phyloP scores from a whole-genome alignment of 805 yeast species.

The Yamadazyma endophytica region DNA sequence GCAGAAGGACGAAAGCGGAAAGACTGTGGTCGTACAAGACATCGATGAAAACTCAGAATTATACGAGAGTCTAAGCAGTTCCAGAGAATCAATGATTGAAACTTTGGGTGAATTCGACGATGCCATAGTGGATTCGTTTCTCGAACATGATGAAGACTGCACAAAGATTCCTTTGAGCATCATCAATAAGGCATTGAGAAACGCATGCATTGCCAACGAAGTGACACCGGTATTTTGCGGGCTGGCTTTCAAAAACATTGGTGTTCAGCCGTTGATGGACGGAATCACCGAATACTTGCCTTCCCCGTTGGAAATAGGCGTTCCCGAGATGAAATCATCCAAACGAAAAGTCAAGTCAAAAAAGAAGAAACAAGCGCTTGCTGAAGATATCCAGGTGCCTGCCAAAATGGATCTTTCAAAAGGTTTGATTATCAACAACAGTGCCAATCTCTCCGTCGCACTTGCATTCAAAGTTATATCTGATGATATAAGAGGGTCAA shows the following conservation, averaged over 20 bases:
- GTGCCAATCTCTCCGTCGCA: constrained; percentile 64
- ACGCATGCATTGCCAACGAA: constrained; percentile 52
- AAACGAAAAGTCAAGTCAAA: constrained; percentile 14
- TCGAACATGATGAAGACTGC: constrained; percentile 69
- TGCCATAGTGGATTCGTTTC: constrained; percentile 64
- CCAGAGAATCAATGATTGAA: constrained; percentile 77
- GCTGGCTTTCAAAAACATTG: constrained; percentile 86
- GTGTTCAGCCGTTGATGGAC: constrained; percentile 91
- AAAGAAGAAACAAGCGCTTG: constrained; percentile 8
- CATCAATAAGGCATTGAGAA: constrained; percentile 58
- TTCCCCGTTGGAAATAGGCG: constrained; percentile 61
- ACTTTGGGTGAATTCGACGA: constrained; percentile 84
- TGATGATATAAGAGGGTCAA: constrained; percentile 76
- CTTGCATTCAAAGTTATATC: constrained; percentile 89
- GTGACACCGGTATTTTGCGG: constrained; percentile 88
- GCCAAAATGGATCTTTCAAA: constrained; percentile 32
- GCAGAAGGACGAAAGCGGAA: constrained; percentile 42
- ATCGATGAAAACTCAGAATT: constrained; percentile 24
- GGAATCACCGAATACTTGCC: constrained; percentile 78
- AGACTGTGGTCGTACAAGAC: constrained; percentile 44
- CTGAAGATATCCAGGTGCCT: constrained; percentile 18
- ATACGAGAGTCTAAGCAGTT: constrained; percentile 34
- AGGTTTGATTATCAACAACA: constrained; percentile 53
- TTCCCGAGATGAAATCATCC: constrained; percentile 49
- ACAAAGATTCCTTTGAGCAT: constrained; percentile 53